phyloP scores from a whole-genome alignment of 768 basidiomycete genomes.

The Rubroboletus satanas region DNA sequence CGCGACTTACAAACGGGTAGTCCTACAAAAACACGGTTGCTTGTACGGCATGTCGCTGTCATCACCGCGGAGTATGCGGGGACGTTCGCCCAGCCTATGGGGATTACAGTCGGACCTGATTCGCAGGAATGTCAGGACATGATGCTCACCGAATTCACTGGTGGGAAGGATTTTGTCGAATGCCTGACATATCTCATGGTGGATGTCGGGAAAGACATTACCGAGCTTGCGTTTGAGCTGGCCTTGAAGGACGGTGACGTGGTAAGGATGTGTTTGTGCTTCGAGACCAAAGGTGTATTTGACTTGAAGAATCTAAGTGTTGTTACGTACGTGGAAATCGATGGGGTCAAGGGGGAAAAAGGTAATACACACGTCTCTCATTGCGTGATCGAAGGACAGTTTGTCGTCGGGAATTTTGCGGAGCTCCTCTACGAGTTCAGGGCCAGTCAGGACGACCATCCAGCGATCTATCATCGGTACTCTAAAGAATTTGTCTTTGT shows the following conservation, averaged over 20 bases:
- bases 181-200: constrained; percentile 32
- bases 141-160: constrained; percentile 17
- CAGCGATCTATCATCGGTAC: constrained; percentile 43
- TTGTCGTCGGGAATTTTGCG: constrained; percentile 46
- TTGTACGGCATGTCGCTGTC: constrained; percentile 34
- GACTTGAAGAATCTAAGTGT: constrained; percentile 34
- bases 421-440: constrained; percentile 46
- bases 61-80: constrained; percentile 27
- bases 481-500: constrained; percentile 39
- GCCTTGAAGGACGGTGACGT: constrained; percentile 31
- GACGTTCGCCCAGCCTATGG: constrained; percentile 31
- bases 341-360: constrained; percentile 1
- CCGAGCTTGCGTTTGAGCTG: constrained; percentile 35
- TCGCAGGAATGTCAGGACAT: constrained; percentile 3
- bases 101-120: constrained; percentile 4
- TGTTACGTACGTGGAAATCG: constrained; percentile 17
- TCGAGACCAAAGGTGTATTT: constrained; percentile 36
- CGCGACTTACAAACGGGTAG: constrained; percentile 33
- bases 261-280: constrained; percentile 34
- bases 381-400: constrained; percentile 40
- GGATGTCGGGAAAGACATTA: constrained; percentile 30
- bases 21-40: constrained; percentile 42
- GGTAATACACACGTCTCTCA: constrained; percentile 34
- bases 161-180: constrained; percentile 30
- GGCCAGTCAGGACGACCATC: constrained; percentile 42